phyloP scores from a whole-genome alignment of 371 early-diverging fungal species.

The Choanephora cucurbitarum region DNA sequence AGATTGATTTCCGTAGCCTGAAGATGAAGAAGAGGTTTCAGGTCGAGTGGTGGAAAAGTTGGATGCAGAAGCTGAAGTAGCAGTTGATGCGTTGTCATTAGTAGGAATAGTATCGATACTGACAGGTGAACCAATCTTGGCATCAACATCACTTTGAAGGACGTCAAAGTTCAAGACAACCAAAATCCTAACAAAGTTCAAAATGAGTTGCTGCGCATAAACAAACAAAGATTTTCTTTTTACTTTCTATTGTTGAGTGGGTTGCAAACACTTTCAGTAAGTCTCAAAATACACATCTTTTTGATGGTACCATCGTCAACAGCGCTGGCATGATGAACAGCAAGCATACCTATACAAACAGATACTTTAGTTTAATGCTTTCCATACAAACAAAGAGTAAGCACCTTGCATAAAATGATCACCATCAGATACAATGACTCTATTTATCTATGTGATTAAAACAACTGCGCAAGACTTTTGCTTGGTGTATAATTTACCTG shows the following conservation, averaged over 20 bases:
- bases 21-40: slow-evolving; percentile 20
- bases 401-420: slow-evolving; percentile 66
- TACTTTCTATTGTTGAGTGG: slow-evolving; percentile 58
- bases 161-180: slow-evolving; percentile 58
- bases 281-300: slow-evolving; percentile 53
- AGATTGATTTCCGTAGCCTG: slow-evolving; percentile 30
- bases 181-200: slow-evolving; percentile 42
- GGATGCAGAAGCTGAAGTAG: slow-evolving; percentile 24
- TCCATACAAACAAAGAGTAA: background rate
- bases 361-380: background rate
- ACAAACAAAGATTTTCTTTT: too few relatives aligned
- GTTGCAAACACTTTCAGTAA: slow-evolving; percentile 58
- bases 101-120: slow-evolving; percentile 22
- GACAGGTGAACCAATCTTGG: slow-evolving; percentile 49
- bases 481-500: slow-evolving; percentile 43
- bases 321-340: slow-evolving; percentile 51
- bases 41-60: slow-evolving; percentile 10
- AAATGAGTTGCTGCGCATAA: slow-evolving; percentile 1
- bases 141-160: slow-evolving; percentile 29
- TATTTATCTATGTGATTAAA: slow-evolving; percentile 15
- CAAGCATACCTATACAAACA: slow-evolving; percentile 63
- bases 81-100: background rate
- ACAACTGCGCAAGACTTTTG: slow-evolving; percentile 1
- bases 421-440: slow-evolving; percentile 76
- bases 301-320: slow-evolving; percentile 50